These are phyloP conservation scores for Argentina anserina DNA, from an alignment of 306 rosid genomes.

Conservation along the genomic window DNA sequence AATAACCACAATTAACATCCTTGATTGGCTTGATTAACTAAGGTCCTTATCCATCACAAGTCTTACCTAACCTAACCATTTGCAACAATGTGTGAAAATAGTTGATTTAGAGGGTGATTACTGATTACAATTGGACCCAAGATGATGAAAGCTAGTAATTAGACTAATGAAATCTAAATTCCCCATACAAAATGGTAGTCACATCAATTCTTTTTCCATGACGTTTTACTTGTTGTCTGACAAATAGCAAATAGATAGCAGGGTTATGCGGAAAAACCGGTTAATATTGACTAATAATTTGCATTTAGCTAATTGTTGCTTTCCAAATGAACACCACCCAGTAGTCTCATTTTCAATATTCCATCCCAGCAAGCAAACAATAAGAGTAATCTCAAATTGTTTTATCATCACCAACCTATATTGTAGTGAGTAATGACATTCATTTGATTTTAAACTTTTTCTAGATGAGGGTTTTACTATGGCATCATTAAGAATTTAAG, in stretches of 20 bases:
- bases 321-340: constrained; percentile 8
- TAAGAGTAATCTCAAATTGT: background rate
- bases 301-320: constrained; percentile 10
- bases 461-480: background rate
- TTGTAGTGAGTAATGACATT: background rate
- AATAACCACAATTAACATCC: background rate
- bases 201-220: background rate
- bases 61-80: background rate
- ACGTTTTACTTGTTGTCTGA: background rate
- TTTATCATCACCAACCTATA: background rate
- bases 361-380: background rate
- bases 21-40: background rate
- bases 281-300: background rate
- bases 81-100: background rate
- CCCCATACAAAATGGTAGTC: background rate
- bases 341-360: background rate
- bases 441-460: background rate
- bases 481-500: background rate
- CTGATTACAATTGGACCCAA: constrained; percentile 6
- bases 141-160: background rate
- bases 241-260: background rate
- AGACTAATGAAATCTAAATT: background rate
- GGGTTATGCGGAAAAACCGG: constrained; percentile 16
- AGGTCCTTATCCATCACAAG: background rate
- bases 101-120: background rate